phyloP scores from a whole-genome alignment of 352 stramenopile species.

The Phytophthora colocasiae region DNA sequence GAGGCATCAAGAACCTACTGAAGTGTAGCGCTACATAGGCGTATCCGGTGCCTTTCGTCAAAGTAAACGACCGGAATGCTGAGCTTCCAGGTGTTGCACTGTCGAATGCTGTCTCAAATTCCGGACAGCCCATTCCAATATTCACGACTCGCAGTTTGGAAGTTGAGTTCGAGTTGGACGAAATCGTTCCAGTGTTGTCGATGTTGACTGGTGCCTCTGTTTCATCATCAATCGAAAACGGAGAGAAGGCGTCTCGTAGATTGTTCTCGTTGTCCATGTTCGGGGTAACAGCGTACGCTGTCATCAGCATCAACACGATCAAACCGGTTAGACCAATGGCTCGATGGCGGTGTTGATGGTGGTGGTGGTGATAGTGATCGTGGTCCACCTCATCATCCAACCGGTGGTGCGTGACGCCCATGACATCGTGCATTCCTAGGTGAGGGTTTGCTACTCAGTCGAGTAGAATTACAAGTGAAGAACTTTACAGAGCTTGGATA shows the following conservation, averaged over 20 bases:
- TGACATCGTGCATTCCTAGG: constrained; percentile 26
- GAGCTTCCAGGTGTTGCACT: constrained; percentile 37
- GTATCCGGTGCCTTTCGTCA: constrained; percentile 64
- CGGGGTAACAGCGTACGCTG: constrained; percentile 10
- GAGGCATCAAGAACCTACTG: constrained; percentile 51
- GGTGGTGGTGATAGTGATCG: constrained; percentile 12
- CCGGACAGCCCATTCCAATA: constrained; percentile 55
- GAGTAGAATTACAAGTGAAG: constrained; percentile 16
- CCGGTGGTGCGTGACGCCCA: constrained; percentile 26
- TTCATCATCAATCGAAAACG: constrained; percentile 16
- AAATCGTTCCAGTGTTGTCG: constrained; percentile 22
- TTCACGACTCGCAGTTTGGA: constrained; percentile 28
- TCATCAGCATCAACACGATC: constrained; percentile 27
- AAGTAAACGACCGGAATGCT: constrained; percentile 55
- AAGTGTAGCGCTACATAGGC: constrained; percentile 63
- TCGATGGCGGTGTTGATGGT: constrained; percentile 18
- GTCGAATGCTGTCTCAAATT: constrained; percentile 56
- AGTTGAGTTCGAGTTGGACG: constrained; percentile 14
- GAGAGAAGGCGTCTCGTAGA: constrained; percentile 12
- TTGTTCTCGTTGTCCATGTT: constrained; percentile 1
- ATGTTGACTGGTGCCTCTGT: constrained; percentile 9
- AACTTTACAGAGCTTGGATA: not conserved
- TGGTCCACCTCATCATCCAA: constrained; percentile 14
- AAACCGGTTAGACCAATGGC: constrained; percentile 23
- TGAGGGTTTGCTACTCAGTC: constrained; percentile 2